phyloP scores from a whole-genome alignment of 805 yeast species.

The Wickerhamiella domercqiae region DNA sequence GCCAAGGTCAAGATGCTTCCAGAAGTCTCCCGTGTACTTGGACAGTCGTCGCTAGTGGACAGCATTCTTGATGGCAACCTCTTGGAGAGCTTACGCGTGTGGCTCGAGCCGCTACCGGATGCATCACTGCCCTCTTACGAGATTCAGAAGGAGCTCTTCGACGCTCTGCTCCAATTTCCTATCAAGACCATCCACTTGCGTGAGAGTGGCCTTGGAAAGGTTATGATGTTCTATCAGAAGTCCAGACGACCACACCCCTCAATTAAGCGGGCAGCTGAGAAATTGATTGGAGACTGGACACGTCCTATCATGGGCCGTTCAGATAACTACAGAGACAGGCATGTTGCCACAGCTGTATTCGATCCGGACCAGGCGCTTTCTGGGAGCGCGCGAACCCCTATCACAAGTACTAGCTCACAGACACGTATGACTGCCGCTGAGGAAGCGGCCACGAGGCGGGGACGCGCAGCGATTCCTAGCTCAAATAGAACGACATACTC shows the following conservation, averaged over 20 bases:
- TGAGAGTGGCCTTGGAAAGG: constrained; percentile 89
- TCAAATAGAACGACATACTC: constrained; percentile 78
- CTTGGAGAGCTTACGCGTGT: constrained; percentile 81
- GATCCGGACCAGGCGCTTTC: constrained; percentile 22
- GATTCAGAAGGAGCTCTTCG: constrained; percentile 76
- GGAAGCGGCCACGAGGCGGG: constrained; percentile 79
- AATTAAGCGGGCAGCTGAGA: constrained; percentile 78
- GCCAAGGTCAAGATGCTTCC: constrained; percentile 67
- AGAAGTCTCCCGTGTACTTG: constrained; percentile 57
- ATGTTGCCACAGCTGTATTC: constrained; percentile 53
- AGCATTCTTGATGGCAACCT: constrained; percentile 87
- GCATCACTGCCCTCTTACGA: constrained; percentile 96
- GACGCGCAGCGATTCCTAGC: constrained; percentile 92
- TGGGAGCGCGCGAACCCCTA: constrained; percentile 20
- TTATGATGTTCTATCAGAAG: constrained; percentile 82
- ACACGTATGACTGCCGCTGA: constrained; percentile 44
- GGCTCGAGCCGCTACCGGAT: constrained; percentile 98
- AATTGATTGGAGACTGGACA: constrained; percentile 92
- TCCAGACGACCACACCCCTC: constrained; percentile 77
- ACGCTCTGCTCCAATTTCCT: constrained; percentile 61
- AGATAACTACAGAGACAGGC: constrained; percentile 82
- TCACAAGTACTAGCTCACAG: constrained; percentile 7
- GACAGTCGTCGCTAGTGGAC: constrained; percentile 76
- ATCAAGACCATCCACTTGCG: constrained; percentile 90
- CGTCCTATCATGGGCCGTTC: constrained; percentile 93